These are phyloP conservation scores for Crepidotus variabilis DNA, from an alignment of 768 basidiomycete species.

Conservation along the genomic window DNA sequence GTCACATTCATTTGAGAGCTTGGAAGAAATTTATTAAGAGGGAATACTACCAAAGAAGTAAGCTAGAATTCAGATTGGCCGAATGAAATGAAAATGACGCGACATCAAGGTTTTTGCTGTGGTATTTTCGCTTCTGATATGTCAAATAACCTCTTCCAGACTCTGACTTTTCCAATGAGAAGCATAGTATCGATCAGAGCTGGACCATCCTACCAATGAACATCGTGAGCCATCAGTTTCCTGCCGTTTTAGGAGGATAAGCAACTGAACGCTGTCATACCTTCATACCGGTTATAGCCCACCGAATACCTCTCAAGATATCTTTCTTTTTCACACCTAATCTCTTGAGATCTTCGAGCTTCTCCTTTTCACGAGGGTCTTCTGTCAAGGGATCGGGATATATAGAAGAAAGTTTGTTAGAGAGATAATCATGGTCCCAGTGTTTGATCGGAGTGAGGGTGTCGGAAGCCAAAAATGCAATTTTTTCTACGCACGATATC, in stretches of 20 bases:
- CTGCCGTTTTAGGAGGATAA: background rate
- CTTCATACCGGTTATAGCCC: constrained; percentile 82
- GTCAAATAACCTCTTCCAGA: constrained; percentile 33
- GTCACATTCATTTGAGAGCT: too few species aligned
- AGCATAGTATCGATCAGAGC: constrained; percentile 40
- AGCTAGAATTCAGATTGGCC: too few species aligned
- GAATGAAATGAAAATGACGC: too few species aligned
- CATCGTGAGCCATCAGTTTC: background rate
- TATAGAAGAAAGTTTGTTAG: background rate
- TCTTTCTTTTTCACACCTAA: constrained; percentile 39
- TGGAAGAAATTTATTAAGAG: too few species aligned
- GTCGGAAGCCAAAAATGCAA: background rate
- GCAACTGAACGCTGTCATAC: constrained; percentile 32
- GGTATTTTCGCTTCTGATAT: too few species aligned
- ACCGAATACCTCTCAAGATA: constrained; percentile 72
- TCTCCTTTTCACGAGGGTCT: background rate
- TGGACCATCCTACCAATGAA: constrained; percentile 41
- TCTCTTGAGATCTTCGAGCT: constrained; percentile 18
- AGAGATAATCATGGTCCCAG: background rate
- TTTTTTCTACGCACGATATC: background rate
- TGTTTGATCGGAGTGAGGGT: background rate
- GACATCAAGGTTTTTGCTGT: too few species aligned
- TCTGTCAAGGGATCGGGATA: background rate
- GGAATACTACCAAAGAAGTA: too few species aligned
- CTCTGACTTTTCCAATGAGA: constrained; percentile 39